Evolutionary conservation across 108 stramenopile species (phyloP).

Genomic region (Parietichytrium sp.): DNA sequence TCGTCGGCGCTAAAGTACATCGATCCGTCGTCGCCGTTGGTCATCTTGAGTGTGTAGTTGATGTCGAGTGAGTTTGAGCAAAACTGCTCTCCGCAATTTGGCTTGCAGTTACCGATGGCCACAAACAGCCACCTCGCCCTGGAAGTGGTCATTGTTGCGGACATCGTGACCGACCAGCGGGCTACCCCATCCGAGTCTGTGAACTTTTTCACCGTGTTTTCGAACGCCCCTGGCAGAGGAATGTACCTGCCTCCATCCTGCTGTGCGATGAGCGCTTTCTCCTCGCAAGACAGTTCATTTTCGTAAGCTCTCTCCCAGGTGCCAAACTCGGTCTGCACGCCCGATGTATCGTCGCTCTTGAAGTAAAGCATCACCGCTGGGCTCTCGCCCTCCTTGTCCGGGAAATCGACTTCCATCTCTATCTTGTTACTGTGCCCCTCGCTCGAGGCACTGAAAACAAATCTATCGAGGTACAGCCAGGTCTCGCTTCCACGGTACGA

Average conservation of each 20-base stretch:
- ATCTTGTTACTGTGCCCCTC: not conserved
- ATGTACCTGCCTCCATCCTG: not conserved
- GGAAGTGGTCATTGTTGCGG: not conserved
- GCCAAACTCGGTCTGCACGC: constrained; percentile 9
- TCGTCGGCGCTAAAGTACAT: constrained; percentile 46
- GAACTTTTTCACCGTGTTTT: not conserved
- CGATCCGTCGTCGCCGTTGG: not conserved
- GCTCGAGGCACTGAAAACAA: not conserved
- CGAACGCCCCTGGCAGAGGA: not conserved
- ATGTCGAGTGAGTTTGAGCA: constrained; percentile 29
- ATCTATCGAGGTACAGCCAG: constrained; percentile 28
- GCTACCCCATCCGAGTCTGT: not conserved
- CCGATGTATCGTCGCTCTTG: not conserved
- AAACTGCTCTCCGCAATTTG: not conserved
- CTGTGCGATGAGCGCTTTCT: not conserved
- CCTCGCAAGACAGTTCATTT: not conserved
- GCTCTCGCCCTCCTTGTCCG: not conserved
- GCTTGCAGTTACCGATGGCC: constrained; percentile 9
- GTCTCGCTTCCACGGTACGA: constrained; percentile 11
- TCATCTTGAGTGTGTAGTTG: not conserved
- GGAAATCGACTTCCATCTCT: not conserved
- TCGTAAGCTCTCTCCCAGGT: constrained; percentile 16
- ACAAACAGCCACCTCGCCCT: constrained; percentile 3
- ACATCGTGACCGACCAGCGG: not conserved
- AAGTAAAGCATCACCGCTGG: constrained; percentile 25